These are phyloP conservation scores for Epichloe festucae DNA, from an alignment of 2,329 filamentous ascomycete species.

Conservation along the genomic window DNA sequence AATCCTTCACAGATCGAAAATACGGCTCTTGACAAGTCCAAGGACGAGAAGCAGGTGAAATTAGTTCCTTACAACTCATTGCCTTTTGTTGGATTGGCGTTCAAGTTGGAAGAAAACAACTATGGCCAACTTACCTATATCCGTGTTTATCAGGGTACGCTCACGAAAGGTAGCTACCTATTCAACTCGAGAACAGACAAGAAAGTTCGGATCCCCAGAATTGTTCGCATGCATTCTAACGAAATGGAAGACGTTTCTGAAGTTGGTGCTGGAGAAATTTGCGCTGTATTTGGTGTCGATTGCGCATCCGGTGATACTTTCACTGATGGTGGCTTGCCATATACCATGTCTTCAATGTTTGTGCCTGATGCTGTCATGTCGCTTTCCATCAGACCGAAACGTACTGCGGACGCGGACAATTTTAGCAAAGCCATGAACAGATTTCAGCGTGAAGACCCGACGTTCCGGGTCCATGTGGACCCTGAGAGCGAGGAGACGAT, in stretches of 20 bases:
- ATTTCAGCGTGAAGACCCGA: conserved; percentile 96
- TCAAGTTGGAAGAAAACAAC: conserved; percentile 98
- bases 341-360: conserved; percentile 96
- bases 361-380: conserved; percentile 97
- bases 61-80: conserved; percentile 87
- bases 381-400: conserved; percentile 91
- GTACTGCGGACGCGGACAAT: conserved; percentile 78
- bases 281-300: conserved; percentile 94
- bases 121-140: conserved; percentile 98
- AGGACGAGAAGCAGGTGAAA: conserved; percentile 67
- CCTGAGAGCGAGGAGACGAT: conserved; percentile 90
- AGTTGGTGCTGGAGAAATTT: conserved; percentile 93
- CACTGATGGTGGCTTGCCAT: conserved; percentile 82
- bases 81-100: conserved; percentile 89
- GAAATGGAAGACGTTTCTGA: conserved; percentile 96
- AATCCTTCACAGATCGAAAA: conserved; percentile 86
- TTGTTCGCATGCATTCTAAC: conserved; percentile 98
- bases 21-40: conserved; percentile 70
- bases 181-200: conserved; percentile 92
- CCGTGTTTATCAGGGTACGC: conserved; percentile 86
- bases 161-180: conserved; percentile 79
- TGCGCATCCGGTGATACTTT: conserved; percentile 97
- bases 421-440: conserved; percentile 98
- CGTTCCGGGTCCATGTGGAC: conserved; percentile 90
- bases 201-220: conserved; percentile 91